Base-by-base conservation (phyloP, 2,329 filamentous ascomycete genomes). In the Hypoxylon sp. region DNA sequence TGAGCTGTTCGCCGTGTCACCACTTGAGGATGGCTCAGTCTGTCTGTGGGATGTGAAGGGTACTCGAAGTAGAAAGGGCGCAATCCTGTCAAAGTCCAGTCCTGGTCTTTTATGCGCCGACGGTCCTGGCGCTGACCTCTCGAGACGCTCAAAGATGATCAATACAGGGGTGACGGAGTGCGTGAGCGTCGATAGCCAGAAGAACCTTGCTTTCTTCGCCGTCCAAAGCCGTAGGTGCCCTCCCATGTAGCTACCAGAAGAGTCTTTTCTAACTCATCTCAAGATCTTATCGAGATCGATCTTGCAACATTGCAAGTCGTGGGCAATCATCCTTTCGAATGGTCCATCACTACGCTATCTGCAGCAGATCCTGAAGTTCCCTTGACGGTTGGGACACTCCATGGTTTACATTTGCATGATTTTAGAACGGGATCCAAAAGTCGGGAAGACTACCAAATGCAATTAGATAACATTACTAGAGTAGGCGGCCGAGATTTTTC, bases 11-110 rank as follows among this genome's bases (percentile, higher is more conserved):
- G 88, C 92, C 0, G 84, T 97, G 14, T 90, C 91, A 0, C 93
- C 93, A 1, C 81, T 97, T 6, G 93, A 96, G 61, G 92, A 97
- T 74, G 93, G 93, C 0, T 93, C 92, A 53, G 85, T 97, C n/a
- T 92, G 90, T 71, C 79, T 97, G 5, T 97, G 93, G 93, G 91
- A 97, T 74, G 81, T 92, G 52, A 87, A 85, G 57, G 85, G 85
- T 1, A 85, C 83, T 28, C 80, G 80, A 49, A 78, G 78, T 4
- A 82, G 75, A 67, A 85, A 84, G 68, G 91, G 92, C 1, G 85
- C 82, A 2, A 86, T 96, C 30, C 70, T 92, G 9, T 88, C 86
- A 0, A 85, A 85, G 65, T 96, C 91, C 76, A 80, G 80, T 18
- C 82, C 89, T 0, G 91, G 90, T 0, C 82, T 95, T 7, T 82